These are phyloP conservation scores for Anisodus acutangulus DNA, from an alignment of 257 asterid species.

Conservation along the genomic window DNA sequence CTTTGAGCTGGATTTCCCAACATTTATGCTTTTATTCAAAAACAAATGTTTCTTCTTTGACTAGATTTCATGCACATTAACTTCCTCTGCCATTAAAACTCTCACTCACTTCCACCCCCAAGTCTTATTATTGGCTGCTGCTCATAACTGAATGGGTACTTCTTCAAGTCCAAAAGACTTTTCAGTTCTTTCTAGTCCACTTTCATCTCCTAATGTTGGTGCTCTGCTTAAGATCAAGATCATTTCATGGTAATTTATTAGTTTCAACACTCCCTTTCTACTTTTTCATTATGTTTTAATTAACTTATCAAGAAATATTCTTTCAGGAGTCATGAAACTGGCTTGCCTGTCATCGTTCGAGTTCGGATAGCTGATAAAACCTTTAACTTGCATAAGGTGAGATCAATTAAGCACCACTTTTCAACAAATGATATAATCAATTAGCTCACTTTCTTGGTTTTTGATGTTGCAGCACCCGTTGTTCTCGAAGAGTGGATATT, in stretches of 20 bases:
- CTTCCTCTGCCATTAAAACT: background rate
- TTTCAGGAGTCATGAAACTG: constrained; percentile 76
- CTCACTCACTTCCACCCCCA: background rate
- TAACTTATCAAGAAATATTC: background rate
- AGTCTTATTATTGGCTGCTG: constrained; percentile 4
- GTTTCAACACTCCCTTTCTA: background rate
- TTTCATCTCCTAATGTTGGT: constrained; percentile 62
- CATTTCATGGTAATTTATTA: constrained; percentile 57
- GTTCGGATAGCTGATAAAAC: constrained; percentile 57
- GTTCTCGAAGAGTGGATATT: constrained; percentile 63
- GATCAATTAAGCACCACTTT: background rate
- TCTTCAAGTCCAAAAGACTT: constrained; percentile 36
- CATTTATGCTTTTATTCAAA: constrained; percentile 43
- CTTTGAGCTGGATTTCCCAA: constrained; percentile 51
- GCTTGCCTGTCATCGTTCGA: constrained; percentile 61
- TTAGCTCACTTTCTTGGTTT: background rate
- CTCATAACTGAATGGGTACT: constrained; percentile 33
- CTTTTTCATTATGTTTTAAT: background rate
- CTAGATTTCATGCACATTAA: constrained; percentile 13
- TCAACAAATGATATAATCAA: constrained; percentile 1
- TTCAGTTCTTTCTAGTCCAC: constrained; percentile 54
- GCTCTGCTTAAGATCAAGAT: constrained; percentile 77
- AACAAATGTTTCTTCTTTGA: constrained; percentile 6
- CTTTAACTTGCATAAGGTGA: constrained; percentile 77
- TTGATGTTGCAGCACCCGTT: constrained; percentile 54